Percentiles rank a stretch among this genome's conserved stretches.
Conservation (phyloP, 345 rosid species). For the Eutrema heterophyllum region DNA sequence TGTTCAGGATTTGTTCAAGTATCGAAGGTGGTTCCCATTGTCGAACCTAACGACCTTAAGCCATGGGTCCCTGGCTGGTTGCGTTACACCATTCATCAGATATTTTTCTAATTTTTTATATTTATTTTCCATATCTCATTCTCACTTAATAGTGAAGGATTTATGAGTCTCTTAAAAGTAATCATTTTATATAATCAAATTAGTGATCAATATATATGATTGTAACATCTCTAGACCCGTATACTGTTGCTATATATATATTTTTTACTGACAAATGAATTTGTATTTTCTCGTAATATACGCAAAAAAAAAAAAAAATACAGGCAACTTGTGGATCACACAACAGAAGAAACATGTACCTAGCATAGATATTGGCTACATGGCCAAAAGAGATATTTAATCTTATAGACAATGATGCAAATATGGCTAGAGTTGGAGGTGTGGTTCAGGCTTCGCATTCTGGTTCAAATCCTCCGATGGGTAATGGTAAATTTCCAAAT, state of each 20-base stretch:
- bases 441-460: neutral
- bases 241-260: neutral
- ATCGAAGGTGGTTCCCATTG: neutral
- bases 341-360: neutral
- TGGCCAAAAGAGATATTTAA: slow-evolving; percentile 13
- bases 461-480: slow-evolving; percentile 5
- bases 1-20: slow-evolving; percentile 23
- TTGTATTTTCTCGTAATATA: neutral
- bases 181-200: neutral
- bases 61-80: neutral
- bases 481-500: slow-evolving; percentile 9
- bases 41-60: neutral
- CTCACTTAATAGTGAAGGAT: too few species aligned
- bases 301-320: neutral
- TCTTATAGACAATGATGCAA: neutral
- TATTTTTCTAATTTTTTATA: neutral
- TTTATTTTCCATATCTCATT: neutral
- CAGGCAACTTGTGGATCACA: slow-evolving; percentile 7
- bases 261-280: neutral
- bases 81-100: neutral
- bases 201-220: neutral
- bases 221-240: neutral
- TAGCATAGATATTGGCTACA: neutral
- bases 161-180: too few species aligned
- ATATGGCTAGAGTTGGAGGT: neutral